A percentile compares a stretch with the other conserved stretches of the same genome.
These are phyloP conservation scores for Pseudopyricularia cyperi DNA, from an alignment of 2,329 filamentous ascomycete genomes.

Conservation along the genomic window DNA sequence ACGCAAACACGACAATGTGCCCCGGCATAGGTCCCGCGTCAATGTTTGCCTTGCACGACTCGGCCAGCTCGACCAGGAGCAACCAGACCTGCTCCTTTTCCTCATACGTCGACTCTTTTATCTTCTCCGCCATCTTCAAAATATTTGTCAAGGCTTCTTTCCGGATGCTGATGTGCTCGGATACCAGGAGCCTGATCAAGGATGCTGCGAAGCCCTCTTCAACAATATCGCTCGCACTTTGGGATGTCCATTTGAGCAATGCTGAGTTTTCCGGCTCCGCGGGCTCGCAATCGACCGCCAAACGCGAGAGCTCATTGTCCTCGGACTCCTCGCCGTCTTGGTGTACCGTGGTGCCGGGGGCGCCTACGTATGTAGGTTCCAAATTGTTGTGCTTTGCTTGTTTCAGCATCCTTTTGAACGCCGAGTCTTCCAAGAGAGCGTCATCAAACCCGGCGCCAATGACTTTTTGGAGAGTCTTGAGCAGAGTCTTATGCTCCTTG, in stretches of 20 bases:
- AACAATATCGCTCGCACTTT: conserved; percentile 65
- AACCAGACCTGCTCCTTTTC: conserved; percentile 71
- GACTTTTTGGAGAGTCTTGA: neutral
- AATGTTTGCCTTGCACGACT: conserved; percentile 48
- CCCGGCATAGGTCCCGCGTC: conserved; percentile 52
- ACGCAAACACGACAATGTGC: conserved; percentile 63
- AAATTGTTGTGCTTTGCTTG: neutral
- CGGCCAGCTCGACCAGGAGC: conserved; percentile 64
- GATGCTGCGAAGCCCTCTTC: conserved; percentile 62
- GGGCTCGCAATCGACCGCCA: neutral
- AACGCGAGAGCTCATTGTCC: neutral
- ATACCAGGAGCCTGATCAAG: conserved; percentile 64
- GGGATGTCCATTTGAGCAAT: conserved; percentile 55
- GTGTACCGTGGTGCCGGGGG: neutral
- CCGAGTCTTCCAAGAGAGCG: neutral
- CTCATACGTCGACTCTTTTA: conserved; percentile 56
- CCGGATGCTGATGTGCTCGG: conserved; percentile 60
- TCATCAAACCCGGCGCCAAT: neutral
- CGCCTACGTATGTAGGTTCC: neutral
- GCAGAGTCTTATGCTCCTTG: conserved; percentile 1
- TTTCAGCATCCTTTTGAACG: neutral
- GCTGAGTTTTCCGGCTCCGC: conserved; percentile 36
- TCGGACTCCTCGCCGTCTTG: neutral
- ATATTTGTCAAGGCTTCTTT: conserved; percentile 63
- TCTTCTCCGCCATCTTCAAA: conserved; percentile 48